phyloP scores from a whole-genome alignment of 2,329 filamentous ascomycete species.

The Hymenotorrendiella dingleyae region DNA sequence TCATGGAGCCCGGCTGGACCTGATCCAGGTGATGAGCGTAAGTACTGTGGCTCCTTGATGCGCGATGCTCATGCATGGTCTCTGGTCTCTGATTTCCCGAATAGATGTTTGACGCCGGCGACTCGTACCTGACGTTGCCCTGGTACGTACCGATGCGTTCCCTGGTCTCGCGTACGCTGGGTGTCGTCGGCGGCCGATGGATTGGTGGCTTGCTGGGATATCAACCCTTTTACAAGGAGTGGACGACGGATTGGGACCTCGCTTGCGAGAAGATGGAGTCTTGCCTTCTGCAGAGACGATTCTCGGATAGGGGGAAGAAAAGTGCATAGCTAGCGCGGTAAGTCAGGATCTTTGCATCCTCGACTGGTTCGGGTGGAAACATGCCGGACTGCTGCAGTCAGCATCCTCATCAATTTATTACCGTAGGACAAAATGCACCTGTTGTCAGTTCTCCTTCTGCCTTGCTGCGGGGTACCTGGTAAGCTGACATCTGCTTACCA shows the following conservation, averaged over 20 bases:
- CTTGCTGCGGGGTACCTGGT: no score
- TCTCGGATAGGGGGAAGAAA: no score
- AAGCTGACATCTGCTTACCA: no score
- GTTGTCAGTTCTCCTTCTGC: no score
- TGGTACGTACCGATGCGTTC: background rate
- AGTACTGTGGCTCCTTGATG: background rate
- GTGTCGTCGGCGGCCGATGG: slow-evolving; percentile 1
- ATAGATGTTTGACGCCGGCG: slow-evolving; percentile 4
- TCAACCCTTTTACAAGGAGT: background rate
- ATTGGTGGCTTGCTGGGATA: slow-evolving; percentile 3
- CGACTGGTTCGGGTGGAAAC: no score
- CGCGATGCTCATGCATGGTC: background rate
- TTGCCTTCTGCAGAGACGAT: background rate
- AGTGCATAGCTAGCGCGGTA: no score
- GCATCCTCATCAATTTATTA: no score
- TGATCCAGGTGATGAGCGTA: background rate
- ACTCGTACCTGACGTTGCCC: background rate
- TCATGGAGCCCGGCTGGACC: background rate
- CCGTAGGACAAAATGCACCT: no score
- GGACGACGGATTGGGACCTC: slow-evolving; percentile 1
- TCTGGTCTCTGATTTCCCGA: background rate
- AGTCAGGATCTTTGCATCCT: no score
- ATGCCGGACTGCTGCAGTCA: no score
- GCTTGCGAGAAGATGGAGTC: background rate
- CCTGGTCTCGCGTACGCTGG: background rate